Evolutionary conservation across 2,329 filamentous ascomycete genomes (phyloP).

Genomic region (Eutypa lata): DNA sequence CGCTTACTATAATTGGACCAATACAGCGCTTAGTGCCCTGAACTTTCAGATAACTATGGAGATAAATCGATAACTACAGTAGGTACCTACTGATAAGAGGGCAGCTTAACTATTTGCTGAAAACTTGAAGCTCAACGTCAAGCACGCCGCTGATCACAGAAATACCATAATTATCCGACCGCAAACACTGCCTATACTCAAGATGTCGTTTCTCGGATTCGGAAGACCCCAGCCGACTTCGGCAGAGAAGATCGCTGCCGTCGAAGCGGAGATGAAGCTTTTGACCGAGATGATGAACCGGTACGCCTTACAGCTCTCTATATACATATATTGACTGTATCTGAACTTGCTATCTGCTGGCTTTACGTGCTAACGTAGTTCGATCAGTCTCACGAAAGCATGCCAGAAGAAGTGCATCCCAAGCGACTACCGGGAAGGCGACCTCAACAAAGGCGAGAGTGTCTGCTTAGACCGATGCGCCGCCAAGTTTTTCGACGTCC

Average conservation of each 20-base stretch:
- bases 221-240: conserved; percentile 81
- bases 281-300: conserved; percentile 97
- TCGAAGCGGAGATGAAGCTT: conserved; percentile 97
- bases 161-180: background rate
- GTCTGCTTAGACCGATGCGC: conserved; percentile 98
- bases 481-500: conserved; percentile 97
- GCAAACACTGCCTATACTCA: conserved; percentile 20
- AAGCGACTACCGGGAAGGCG: conserved; percentile 86
- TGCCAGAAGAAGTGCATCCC: conserved; percentile 96
- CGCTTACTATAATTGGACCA: background rate
- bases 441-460: conserved; percentile 98
- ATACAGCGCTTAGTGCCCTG: too few relatives aligned
- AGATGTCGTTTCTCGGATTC: conserved; percentile 73
- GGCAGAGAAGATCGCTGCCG: conserved; percentile 94
- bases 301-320: conserved; percentile 45
- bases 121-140: conserved; percentile 6
- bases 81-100: too few relatives aligned
- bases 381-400: conserved; percentile 71
- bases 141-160: conserved; percentile 2
- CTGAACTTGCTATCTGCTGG: too few relatives aligned
- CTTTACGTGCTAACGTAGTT: conserved; percentile 10
- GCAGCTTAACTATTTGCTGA: too few relatives aligned
- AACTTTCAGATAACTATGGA: background rate
- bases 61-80: background rate
- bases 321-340: too few relatives aligned